Evolutionary conservation across 2,329 filamentous ascomycete genomes (phyloP).

Genomic region (Ceratocystis destructans): DNA sequence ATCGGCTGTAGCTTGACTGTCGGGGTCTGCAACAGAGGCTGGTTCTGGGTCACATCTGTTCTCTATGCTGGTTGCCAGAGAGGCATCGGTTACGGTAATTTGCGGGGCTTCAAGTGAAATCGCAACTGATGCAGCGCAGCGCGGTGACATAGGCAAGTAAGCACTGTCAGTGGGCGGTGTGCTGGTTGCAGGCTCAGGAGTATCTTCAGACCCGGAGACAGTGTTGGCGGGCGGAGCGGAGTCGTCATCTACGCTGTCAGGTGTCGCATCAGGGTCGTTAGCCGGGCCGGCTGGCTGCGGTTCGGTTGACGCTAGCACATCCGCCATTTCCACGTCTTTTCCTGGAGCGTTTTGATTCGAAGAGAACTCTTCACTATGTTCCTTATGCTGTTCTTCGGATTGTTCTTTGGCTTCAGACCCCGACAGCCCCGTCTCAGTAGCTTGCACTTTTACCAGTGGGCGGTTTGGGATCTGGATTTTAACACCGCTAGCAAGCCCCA

Average conservation of each 20-base stretch:
- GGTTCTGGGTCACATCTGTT: conserved; percentile 15
- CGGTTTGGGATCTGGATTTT: conserved; percentile 2
- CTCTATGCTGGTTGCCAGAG: conserved; percentile 23
- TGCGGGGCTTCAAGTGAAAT: neutral
- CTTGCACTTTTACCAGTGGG: neutral
- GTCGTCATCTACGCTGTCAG: neutral
- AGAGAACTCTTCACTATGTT: no score
- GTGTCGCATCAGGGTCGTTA: neutral
- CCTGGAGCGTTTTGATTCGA: no score
- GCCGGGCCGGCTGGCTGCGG: neutral
- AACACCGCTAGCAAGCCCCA: conserved; percentile 3
- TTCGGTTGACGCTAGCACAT: conserved; percentile 1
- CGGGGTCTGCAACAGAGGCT: neutral
- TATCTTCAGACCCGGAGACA: neutral
- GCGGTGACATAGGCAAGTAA: neutral
- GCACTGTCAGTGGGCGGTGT: neutral
- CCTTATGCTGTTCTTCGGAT: neutral
- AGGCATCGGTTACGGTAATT: conserved; percentile 23
- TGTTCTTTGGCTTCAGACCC: neutral
- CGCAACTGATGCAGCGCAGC: neutral
- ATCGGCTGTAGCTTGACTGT: neutral
- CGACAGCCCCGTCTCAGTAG: neutral
- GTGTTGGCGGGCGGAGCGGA: neutral
- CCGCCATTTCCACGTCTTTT: conserved; percentile 16
- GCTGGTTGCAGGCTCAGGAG: neutral